Evolutionary conservation across 257 asterid species (phyloP).

Genomic region (Voacanga thouarsii): DNA sequence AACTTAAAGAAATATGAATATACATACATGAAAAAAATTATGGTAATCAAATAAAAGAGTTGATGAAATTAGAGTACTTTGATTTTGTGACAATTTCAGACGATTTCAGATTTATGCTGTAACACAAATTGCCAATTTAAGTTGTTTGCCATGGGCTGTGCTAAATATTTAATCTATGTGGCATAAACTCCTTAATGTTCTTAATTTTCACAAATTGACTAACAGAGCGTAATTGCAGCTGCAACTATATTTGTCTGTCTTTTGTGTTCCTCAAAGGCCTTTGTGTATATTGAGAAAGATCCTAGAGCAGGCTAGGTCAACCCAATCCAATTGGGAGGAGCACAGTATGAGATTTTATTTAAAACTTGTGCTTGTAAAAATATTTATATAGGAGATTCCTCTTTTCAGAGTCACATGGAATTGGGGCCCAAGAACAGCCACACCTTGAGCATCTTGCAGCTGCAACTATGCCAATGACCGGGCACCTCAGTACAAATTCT

Average conservation of each 20-base stretch:
- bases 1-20: neutral
- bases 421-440: conserved; percentile 40
- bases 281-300: neutral
- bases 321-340: neutral
- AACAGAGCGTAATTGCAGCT: neutral
- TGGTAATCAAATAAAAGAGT: neutral
- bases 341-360: neutral
- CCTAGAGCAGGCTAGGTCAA: no score
- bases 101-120: neutral
- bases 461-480: conserved; percentile 13
- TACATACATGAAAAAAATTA: neutral
- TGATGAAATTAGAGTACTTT: neutral
- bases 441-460: conserved; percentile 24
- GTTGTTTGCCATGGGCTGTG: neutral
- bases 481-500: conserved; percentile 38
- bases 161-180: neutral
- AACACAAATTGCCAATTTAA: neutral
- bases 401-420: conserved; percentile 48
- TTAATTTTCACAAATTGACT: neutral
- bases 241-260: neutral
- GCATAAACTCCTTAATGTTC: neutral
- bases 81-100: neutral
- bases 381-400: conserved; percentile 14
- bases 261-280: neutral
- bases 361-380: neutral